These are phyloP conservation scores for Sisymbrium irio DNA, from an alignment of 345 rosid genomes.

Conservation along the genomic window DNA sequence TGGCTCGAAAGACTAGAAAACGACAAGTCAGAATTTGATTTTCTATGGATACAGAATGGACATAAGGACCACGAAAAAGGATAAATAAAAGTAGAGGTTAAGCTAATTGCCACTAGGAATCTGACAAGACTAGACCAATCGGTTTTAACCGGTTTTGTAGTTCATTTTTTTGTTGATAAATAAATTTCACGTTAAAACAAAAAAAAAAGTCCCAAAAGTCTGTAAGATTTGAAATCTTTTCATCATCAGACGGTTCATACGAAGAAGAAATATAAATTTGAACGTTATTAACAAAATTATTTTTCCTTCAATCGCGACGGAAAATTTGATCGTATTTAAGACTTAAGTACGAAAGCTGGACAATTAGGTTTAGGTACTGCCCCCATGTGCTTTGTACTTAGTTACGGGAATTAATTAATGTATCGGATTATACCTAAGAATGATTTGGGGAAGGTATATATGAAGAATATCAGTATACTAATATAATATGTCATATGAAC, in stretches of 20 bases:
- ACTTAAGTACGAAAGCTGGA: constrained; percentile 17
- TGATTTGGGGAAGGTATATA: constrained; percentile 10
- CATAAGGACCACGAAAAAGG: background rate
- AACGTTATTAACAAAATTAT: background rate
- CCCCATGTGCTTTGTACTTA: constrained; percentile 22
- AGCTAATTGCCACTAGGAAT: background rate
- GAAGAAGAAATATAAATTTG: background rate
- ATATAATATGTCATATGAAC: background rate
- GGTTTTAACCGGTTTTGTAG: too few species aligned
- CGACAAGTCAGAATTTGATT: background rate
- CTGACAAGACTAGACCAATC: too few species aligned
- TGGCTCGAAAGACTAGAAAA: background rate
- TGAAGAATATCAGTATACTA: background rate
- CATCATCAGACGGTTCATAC: background rate
- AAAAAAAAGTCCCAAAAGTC: too few species aligned
- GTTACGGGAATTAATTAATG: constrained; percentile 6
- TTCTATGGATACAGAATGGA: background rate
- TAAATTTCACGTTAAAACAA: too few species aligned
- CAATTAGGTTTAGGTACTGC: background rate
- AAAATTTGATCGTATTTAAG: constrained; percentile 12
- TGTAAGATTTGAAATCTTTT: background rate
- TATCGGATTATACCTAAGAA: constrained; percentile 2
- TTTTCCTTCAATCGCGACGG: background rate
- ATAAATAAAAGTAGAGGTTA: background rate
- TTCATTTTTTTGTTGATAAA: too few species aligned